Evolutionary conservation across 345 rosid species (phyloP).

Genomic region (Euphorbia pulcherrima): DNA sequence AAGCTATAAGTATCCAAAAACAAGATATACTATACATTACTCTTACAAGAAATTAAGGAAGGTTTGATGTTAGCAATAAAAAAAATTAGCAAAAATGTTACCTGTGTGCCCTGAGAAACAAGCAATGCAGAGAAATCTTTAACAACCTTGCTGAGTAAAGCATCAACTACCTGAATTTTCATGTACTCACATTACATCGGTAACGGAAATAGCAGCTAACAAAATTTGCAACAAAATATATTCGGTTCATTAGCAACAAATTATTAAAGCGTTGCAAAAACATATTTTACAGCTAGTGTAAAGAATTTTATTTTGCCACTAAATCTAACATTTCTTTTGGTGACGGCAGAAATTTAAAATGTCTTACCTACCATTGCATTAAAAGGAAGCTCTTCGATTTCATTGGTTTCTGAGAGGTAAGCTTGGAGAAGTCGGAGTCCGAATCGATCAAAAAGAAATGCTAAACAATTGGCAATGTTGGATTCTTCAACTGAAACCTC

Average conservation of each 20-base stretch:
- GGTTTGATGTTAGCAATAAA: not conserved
- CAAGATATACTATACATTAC: not conserved
- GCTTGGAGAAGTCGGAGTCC: slow-evolving; percentile 77
- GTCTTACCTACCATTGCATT: slow-evolving; percentile 94
- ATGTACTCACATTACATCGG: slow-evolving; percentile 11
- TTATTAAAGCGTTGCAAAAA: no score
- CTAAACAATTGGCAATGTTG: slow-evolving; percentile 59
- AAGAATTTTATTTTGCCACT: no score
- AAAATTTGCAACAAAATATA: no score
- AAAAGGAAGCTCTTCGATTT: slow-evolving; percentile 62
- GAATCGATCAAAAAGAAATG: slow-evolving; percentile 83
- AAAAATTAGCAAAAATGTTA: slow-evolving; percentile 15
- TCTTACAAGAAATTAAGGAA: slow-evolving; percentile 4
- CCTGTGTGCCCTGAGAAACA: slow-evolving; percentile 92
- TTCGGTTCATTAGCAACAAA: no score
- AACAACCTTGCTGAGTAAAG: slow-evolving; percentile 73
- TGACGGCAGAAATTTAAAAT: no score
- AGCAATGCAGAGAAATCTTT: slow-evolving; percentile 80
- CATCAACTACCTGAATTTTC: slow-evolving; percentile 61
- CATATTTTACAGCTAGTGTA: no score
- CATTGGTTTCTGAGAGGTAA: slow-evolving; percentile 66
- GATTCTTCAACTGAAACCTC: slow-evolving; percentile 74
- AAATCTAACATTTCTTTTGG: no score
- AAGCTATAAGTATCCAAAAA: slow-evolving; percentile 35
- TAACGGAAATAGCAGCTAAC: no score